Evolutionary conservation across 2,329 filamentous ascomycete genomes (phyloP).

Genomic region (Graphilbum fragrans): DNA sequence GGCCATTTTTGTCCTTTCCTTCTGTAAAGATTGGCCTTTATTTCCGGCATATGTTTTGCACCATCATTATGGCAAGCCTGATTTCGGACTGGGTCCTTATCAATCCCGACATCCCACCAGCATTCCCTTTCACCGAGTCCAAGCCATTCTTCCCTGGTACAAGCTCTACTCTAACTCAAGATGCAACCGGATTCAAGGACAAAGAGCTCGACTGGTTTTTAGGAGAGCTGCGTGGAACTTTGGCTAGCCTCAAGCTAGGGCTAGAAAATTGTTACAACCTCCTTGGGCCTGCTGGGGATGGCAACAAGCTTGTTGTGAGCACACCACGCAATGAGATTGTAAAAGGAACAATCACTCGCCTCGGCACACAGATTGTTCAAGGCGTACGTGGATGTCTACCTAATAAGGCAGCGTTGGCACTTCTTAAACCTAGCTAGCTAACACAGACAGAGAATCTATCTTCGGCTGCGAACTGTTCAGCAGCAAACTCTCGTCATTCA

Average conservation of each 20-base stretch:
- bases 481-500: constrained; percentile 35
- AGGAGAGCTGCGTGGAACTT: constrained; percentile 32
- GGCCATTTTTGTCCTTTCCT: not conserved
- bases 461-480: constrained; percentile 61
- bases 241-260: constrained; percentile 44
- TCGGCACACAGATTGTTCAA: constrained; percentile 84
- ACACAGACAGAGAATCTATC: constrained; percentile 54
- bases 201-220: constrained; percentile 46
- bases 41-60: not conserved
- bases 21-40: not conserved
- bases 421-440: no score
- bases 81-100: not conserved
- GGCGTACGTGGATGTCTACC: constrained; percentile 46
- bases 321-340: constrained; percentile 78
- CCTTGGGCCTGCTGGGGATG: constrained; percentile 71
- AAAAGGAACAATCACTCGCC: constrained; percentile 83
- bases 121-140: not conserved
- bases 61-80: not conserved
- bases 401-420: not conserved
- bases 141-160: not conserved
- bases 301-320: constrained; percentile 80
- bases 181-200: constrained; percentile 21
- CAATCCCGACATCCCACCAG: not conserved
- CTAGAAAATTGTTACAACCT: constrained; percentile 83
- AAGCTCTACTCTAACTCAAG: constrained; percentile 18